Conservation (phyloP, 345 rosid genomes). For the Clarkia xantiana region DNA sequence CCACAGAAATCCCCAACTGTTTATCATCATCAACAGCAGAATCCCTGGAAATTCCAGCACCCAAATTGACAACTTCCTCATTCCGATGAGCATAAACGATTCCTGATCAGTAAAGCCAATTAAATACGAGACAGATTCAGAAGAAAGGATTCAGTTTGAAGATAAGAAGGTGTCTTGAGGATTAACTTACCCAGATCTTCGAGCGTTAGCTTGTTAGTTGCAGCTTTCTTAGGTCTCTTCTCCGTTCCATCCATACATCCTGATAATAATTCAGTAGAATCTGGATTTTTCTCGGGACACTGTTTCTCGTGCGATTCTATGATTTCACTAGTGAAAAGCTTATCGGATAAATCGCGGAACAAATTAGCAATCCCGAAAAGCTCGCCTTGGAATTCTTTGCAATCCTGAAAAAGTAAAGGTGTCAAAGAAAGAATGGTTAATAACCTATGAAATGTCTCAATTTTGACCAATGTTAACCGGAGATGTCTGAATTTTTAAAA, state of each 20-base stretch:
- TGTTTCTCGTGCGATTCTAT: conserved; percentile 36
- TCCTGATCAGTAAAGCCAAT: conserved; percentile 22
- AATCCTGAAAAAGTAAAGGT: conserved; percentile 42
- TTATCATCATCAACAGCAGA: conserved; percentile 9
- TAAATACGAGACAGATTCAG: not conserved
- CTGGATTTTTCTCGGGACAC: conserved; percentile 12
- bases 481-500: too few relatives aligned
- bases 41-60: conserved; percentile 12
- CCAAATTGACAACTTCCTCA: conserved; percentile 50
- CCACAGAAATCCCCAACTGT: conserved; percentile 1
- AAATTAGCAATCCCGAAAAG: conserved; percentile 92
- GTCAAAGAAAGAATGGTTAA: not conserved
- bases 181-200: conserved; percentile 48
- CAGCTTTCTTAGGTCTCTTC: conserved; percentile 8
- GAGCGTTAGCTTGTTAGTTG: conserved; percentile 23
- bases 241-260: conserved; percentile 6
- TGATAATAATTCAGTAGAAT: conserved; percentile 14
- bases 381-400: conserved; percentile 88
- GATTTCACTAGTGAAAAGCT: conserved; percentile 77
- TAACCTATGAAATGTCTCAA: too few relatives aligned
- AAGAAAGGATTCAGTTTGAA: not conserved
- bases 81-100: conserved; percentile 73
- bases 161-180: not conserved
- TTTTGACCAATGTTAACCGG: too few relatives aligned
- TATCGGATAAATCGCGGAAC: conserved; percentile 80